phyloP scores from a whole-genome alignment of 768 basidiomycete genomes.

The Suillus clintonianus region DNA sequence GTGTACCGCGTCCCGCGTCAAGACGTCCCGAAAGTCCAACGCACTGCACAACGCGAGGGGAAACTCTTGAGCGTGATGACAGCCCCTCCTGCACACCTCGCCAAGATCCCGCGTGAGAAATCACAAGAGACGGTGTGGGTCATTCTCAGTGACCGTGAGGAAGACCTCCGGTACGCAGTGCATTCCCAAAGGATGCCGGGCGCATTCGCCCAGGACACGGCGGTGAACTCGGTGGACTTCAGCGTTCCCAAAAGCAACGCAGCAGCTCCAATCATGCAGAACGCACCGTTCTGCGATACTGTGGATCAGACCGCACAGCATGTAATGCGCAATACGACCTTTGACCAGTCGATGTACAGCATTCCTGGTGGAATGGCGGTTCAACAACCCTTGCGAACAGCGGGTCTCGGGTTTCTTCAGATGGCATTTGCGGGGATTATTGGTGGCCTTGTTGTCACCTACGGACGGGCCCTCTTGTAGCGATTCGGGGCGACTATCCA shows the following conservation, averaged over 20 bases:
- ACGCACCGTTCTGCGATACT: neutral
- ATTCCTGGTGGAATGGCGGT: neutral
- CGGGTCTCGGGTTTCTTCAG: slow-evolving; percentile 28
- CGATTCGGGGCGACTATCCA: slow-evolving; percentile 20
- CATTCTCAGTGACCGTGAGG: slow-evolving; percentile 31
- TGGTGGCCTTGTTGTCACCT: slow-evolving; percentile 31
- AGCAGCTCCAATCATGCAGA: neutral
- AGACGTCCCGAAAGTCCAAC: slow-evolving; percentile 26
- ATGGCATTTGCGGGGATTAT: slow-evolving; percentile 32
- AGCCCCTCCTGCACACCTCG: slow-evolving; percentile 26
- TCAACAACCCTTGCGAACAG: neutral
- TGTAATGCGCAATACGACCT: neutral
- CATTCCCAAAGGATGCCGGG: slow-evolving; percentile 37
- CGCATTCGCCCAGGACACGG: slow-evolving; percentile 8
- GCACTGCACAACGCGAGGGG: slow-evolving; percentile 30
- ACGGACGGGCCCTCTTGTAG: slow-evolving; percentile 34
- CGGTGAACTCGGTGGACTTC: too few relatives aligned
- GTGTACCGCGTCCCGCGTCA: slow-evolving; percentile 32
- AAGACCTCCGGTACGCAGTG: slow-evolving; percentile 33
- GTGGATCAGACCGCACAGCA: neutral
- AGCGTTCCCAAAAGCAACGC: slow-evolving; percentile 13
- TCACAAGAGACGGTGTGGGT: slow-evolving; percentile 29
- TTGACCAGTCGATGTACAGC: slow-evolving; percentile 11
- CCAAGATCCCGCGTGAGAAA: slow-evolving; percentile 18
- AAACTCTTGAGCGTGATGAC: slow-evolving; percentile 32